A percentile compares a stretch with the other conserved stretches of the same genome.
These are phyloP conservation scores for Mortierella sp. DNA, from an alignment of 371 early-diverging fungal species.

Conservation along the genomic window DNA sequence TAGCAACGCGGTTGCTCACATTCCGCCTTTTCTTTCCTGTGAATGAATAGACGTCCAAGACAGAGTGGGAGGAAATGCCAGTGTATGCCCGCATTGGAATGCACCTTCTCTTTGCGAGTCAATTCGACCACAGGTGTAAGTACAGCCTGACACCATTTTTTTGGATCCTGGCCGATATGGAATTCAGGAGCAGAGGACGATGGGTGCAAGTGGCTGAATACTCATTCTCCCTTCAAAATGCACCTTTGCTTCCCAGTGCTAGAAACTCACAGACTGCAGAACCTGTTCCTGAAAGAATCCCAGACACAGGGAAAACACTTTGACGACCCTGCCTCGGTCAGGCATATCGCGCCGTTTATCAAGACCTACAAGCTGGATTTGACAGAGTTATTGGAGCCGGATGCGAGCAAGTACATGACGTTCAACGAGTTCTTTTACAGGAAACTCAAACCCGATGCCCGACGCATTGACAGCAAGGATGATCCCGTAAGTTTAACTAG, in stretches of 20 bases:
- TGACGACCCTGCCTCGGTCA: conserved; percentile 70
- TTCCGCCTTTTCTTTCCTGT: conserved; percentile 2
- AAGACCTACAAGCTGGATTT: conserved; percentile 70
- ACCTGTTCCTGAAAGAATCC: conserved; percentile 65
- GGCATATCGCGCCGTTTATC: conserved; percentile 74
- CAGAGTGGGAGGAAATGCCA: conserved; percentile 67
- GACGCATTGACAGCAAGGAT: conserved; percentile 62
- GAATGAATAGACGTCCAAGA: conserved; percentile 57
- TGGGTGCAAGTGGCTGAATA: neutral
- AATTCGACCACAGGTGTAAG: conserved; percentile 60
- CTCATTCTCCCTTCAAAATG: neutral
- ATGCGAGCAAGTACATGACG: conserved; percentile 62
- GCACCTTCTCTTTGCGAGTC: conserved; percentile 65
- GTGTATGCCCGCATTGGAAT: conserved; percentile 70
- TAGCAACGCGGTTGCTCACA: neutral
- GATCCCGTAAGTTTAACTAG: conserved; percentile 24
- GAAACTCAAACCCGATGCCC: conserved; percentile 70
- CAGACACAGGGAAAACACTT: conserved; percentile 76
- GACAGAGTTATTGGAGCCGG: conserved; percentile 60
- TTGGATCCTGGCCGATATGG: neutral
- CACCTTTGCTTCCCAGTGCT: conserved; percentile 51
- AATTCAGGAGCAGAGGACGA: neutral
- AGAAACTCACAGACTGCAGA: conserved; percentile 62
- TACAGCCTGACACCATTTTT: neutral
- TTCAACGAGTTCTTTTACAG: conserved; percentile 88